Evolutionary conservation across 805 yeast genomes (phyloP), one percentile per base, ranked within the genome.

Genomic region (Yamadazyma kitorensis): DNA sequence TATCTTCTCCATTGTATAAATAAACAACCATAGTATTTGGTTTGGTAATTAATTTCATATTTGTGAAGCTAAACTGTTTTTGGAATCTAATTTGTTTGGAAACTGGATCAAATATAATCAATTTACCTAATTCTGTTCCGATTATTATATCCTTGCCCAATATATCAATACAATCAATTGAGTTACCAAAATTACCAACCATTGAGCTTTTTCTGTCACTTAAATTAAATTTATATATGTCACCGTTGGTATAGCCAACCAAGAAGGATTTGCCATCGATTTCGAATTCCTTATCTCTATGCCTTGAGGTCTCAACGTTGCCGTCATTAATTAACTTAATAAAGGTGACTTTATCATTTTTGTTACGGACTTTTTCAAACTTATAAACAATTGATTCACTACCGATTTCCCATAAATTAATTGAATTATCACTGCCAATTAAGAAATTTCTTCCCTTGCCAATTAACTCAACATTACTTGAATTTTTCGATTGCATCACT

Each of bases 331-430:
- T 14, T 11, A 33, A 36, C 34, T 25, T 48, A 22, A 18, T 44
- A 36, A 12, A 45, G 8, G 26, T 48, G 5, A 46, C 56, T 4
- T 44, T 42, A 33, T 54, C 60, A 1, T 34, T 26, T 19, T 34
- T 40, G 29, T 46, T 33, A 12, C 42, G 43, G 6, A 55, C 43
- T 24, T 56, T 60, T 6, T 47, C 41, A 33, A 65, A 23, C 61
- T 55, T 45, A 27, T 68, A 57, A 4, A 82, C 49, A 6, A 57
- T 47, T 13, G 48, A 34, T 1, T 81, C 86, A 1, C 70, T 48
- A 0, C 84, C 80, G 52, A 86, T 75, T 46, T 83, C 91, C 89
- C 88, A 84, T 23, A 86, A 49, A 27, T 59, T 65, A 1, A 81
- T 61, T 0, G 73, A 49, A 51, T 78, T 85, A 4, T 42, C 33